Percentiles rank a stretch among this genome's conserved stretches.
Evolutionary conservation across 306 rosid species (phyloP).

Genomic region (Ormosia semicastrata): DNA sequence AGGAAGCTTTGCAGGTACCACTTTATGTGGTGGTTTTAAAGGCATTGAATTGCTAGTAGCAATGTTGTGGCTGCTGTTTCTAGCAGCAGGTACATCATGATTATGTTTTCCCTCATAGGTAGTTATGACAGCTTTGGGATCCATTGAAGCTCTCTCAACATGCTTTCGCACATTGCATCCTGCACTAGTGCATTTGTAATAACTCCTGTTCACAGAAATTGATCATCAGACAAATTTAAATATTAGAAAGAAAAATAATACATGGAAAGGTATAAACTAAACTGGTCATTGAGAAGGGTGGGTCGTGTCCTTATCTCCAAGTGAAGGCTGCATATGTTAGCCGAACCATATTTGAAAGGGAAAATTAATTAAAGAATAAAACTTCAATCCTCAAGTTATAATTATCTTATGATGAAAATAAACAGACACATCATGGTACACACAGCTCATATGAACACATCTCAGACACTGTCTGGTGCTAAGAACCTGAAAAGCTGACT

Average conservation of each 20-base stretch:
- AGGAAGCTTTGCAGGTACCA: slow-evolving; percentile 46
- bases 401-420: neutral
- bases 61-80: slow-evolving; percentile 62
- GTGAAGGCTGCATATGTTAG: neutral
- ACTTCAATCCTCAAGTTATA: neutral
- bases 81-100: slow-evolving; percentile 73
- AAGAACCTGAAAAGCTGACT: neutral
- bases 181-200: slow-evolving; percentile 67
- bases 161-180: slow-evolving; percentile 83
- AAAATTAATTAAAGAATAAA: neutral
- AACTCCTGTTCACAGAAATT: slow-evolving; percentile 53
- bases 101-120: slow-evolving; percentile 75
- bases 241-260: neutral
- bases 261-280: neutral
- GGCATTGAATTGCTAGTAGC: slow-evolving; percentile 41
- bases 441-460: neutral
- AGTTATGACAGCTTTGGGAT: slow-evolving; percentile 69
- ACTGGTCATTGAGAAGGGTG: neutral
- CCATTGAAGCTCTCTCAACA: slow-evolving; percentile 76
- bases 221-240: neutral
- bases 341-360: neutral
- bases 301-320: neutral
- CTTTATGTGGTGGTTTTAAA: slow-evolving; percentile 41
- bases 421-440: neutral
- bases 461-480: neutral